Base-by-base conservation (phyloP, 768 basidiomycete species). In the Lactarius quietus region DNA sequence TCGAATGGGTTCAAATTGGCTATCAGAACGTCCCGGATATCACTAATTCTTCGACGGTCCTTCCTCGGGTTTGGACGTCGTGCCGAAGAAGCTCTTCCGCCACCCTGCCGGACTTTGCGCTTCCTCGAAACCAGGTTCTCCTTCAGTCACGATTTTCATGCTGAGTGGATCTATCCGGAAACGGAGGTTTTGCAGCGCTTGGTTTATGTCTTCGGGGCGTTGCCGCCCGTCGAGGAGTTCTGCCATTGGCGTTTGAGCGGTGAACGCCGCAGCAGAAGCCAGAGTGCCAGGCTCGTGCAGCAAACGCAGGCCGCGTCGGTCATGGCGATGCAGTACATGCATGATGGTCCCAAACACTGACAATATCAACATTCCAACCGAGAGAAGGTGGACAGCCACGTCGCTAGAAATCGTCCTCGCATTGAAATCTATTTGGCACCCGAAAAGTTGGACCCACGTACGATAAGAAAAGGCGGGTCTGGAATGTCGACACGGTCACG, bases 191-290 rank as follows among this genome's bases (percentile, higher is more conserved):
- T n/a, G n/a, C n/a, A n/a, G n/a, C 12, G 76, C 80, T 38, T 78
- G 70, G 8, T 71, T 70, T 51, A 85, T 78, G 7, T 81, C 81
- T 55, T 75, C 73, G 51, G 38, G 20, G 39, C 33, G 55, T 53
- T 81, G 80, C 53, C 76, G 76, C 20, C 77, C 77, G 7, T 78
- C 78, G 3, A 83, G 75, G 55, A 83, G 75, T 10, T 78, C 73
- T 12, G 78, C 82, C 68, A 84, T 77, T 33, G 77, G 78, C 3
- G 82, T 83, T 67, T 81, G 79, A 8, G 79, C 84, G 12, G 82
- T 82, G 66, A 85, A 80, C 43, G 82, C 80, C 14, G 84, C 80
- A 15, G 84, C 84, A 14, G 83, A 82, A 26, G 83, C 84, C 59
- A 86, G 82, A 6, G 85, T 85, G 20, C 84, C 70, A 0, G 83